phyloP scores from a whole-genome alignment of 257 asterid species.

The Solanum clarkiae region DNA sequence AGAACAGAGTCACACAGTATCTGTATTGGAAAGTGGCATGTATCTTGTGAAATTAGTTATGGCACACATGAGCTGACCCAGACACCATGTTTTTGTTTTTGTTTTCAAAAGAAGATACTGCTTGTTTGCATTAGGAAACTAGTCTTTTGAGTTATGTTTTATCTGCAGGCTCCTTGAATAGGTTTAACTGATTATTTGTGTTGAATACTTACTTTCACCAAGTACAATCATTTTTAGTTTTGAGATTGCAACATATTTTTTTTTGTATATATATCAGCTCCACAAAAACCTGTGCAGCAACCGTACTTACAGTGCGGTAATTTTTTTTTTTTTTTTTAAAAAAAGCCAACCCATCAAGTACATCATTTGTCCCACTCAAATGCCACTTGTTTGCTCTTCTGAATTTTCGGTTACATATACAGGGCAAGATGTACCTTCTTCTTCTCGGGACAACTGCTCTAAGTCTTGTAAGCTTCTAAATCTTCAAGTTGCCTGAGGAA shows the following conservation, averaged over 20 bases:
- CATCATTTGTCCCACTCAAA: neutral
- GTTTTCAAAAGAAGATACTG: neutral
- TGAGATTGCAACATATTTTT: neutral
- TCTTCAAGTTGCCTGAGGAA: neutral
- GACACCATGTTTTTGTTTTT: neutral
- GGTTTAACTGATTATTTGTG: neutral
- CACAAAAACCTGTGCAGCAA: neutral
- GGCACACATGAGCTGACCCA: neutral
- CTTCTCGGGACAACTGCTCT: conserved; percentile 96
- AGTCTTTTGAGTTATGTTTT: neutral
- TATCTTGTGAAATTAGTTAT: neutral
- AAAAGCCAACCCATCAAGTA: neutral
- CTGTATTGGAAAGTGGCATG: neutral
- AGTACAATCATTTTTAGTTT: neutral
- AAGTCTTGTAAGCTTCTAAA: conserved; percentile 61
- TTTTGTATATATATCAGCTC: neutral
- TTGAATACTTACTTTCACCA: neutral
- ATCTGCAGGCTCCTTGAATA: neutral
- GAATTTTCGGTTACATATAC: conserved; percentile 4
- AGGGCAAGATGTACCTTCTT: conserved; percentile 95
- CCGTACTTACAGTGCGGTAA: neutral
- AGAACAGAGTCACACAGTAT: neutral
- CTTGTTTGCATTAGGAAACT: neutral
- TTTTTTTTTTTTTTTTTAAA: too few relatives aligned
- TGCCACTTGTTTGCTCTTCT: neutral